A percentile compares a stretch with the other conserved stretches of the same genome.
Evolutionary conservation across 192 early-diverging fungal genomes (phyloP).

Genomic region (Coemansia sp.): DNA sequence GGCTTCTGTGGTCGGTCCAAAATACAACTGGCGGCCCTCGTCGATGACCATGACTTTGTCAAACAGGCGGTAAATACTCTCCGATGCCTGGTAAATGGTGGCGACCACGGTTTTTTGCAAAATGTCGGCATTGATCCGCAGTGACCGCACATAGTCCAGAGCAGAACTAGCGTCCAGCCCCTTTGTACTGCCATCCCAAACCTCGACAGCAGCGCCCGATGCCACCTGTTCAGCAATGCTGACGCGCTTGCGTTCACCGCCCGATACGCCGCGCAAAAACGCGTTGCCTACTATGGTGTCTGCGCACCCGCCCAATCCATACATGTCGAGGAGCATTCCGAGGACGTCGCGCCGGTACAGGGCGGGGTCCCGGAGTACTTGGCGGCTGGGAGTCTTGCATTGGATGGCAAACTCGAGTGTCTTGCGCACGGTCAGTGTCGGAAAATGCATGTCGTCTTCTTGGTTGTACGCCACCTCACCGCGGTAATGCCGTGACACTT

Average conservation of each 20-base stretch:
- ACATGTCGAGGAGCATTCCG: conserved; percentile 55
- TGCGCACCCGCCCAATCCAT: conserved; percentile 55
- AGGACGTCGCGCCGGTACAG: conserved; percentile 39
- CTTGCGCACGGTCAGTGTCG: conserved; percentile 73
- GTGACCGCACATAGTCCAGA: conserved; percentile 67
- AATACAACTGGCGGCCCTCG: conserved; percentile 66
- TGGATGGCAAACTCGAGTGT: conserved; percentile 75
- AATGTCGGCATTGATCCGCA: conserved; percentile 69
- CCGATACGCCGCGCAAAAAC: conserved; percentile 61
- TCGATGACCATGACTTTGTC: conserved; percentile 68
- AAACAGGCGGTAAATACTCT: conserved; percentile 74
- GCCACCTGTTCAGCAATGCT: conserved; percentile 61
- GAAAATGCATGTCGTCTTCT: conserved; percentile 71
- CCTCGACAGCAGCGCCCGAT: conserved; percentile 53
- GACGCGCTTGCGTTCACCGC: conserved; percentile 66
- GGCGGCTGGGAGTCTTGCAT: conserved; percentile 66
- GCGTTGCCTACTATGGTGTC: conserved; percentile 59
- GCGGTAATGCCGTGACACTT: conserved; percentile 61
- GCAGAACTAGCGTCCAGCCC: conserved; percentile 59
- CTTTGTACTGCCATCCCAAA: conserved; percentile 63
- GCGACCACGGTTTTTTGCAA: conserved; percentile 59
- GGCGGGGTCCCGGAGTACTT: conserved; percentile 62
- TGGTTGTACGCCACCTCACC: conserved; percentile 57
- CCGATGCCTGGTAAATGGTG: conserved; percentile 69
- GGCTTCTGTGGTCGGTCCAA: conserved; percentile 60